Base-by-base conservation (phyloP, 441 rosid genomes). In the Erodium trifolium region DNA sequence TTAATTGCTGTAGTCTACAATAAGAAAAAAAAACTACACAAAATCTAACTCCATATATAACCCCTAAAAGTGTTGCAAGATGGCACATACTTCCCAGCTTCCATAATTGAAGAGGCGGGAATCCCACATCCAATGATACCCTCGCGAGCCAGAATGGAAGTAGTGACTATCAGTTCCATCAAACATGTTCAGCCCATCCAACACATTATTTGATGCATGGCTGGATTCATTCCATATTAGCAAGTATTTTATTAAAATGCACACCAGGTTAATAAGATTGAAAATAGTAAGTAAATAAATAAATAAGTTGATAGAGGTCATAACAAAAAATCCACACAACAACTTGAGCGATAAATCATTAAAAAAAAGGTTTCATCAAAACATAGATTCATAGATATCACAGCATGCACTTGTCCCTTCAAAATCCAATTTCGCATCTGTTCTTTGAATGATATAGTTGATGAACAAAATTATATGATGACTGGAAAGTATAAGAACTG, bases 121-220 rank as follows among this genome's bases (percentile, higher is more conserved):
- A 82, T 94, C 99, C 99, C 97, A 94, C 94, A 94, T 86, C 98
- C 94, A 92, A 51, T 94, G 99, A 72, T 88, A 79, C 70, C 99
- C 99, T 13, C 84, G 86, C 0, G 90, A 66, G 60, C 99, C 99
- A 67, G 92, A 78, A 85, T 94, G 96, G 81, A 94, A 92, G 79
- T 92, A 94, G 47, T 94, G 99, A 77, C 83, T 67, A 81, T 94
- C 98, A 27, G 99, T 91, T 70, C 99, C 97, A 78, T 94, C 99
- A 72, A 94, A 94, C 97, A 91, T 88, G 82, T 94, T 85, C 83
- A 91, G 81, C 69, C 97, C 99, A 79, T 94, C 99, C 83, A 94
- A 79, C 13, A 88, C 85, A 71, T 91, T 91, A 71, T 88, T 94
- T 53, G 99, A 94, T 70, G 97, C 85, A 81, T 94, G 99, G 83